Evolutionary conservation across 2,329 filamentous ascomycete genomes (phyloP).

Genomic region (Waltergamsia citrina): DNA sequence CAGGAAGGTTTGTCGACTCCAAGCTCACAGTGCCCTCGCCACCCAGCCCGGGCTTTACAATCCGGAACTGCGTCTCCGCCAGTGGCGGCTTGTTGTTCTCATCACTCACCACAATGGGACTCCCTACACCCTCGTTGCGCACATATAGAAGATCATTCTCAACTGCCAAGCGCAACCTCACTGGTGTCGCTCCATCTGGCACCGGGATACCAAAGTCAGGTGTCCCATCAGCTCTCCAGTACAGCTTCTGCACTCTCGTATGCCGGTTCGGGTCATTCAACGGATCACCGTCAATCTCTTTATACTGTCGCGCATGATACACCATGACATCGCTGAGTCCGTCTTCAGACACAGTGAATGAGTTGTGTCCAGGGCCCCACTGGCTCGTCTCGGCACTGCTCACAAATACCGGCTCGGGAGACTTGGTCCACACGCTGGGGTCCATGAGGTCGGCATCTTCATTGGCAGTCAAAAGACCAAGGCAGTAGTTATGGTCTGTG

Average conservation of each 20-base stretch:
- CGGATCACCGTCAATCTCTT: conserved; percentile 16
- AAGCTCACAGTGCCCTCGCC: conserved; percentile 12
- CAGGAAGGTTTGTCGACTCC: conserved; percentile 13
- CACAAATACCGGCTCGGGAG: conserved; percentile 13
- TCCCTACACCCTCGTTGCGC: conserved; percentile 3
- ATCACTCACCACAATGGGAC: background rate
- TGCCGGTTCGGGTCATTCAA: conserved; percentile 13
- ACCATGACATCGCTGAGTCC: conserved; percentile 16
- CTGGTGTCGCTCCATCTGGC: conserved; percentile 10
- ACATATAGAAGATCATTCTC: conserved; percentile 8
- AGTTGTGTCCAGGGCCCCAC: conserved; percentile 18
- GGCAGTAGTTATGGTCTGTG: conserved; percentile 17
- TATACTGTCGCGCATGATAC: conserved; percentile 14
- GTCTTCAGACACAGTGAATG: conserved; percentile 18
- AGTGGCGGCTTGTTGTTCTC: conserved; percentile 5
- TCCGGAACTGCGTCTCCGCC: conserved; percentile 12
- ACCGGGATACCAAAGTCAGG: conserved; percentile 19
- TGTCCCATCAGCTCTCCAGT: conserved; percentile 17
- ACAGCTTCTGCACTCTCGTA: conserved; percentile 18
- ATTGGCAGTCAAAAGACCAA: conserved; percentile 14
- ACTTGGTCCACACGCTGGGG: conserved; percentile 13
- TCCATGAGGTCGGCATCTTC: conserved; percentile 12
- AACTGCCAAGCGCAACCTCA: conserved; percentile 9
- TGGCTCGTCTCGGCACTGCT: conserved; percentile 15
- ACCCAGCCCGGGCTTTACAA: conserved; percentile 11